Conservation (phyloP, 345 rosid species). For the Fremontodendron californicum region DNA sequence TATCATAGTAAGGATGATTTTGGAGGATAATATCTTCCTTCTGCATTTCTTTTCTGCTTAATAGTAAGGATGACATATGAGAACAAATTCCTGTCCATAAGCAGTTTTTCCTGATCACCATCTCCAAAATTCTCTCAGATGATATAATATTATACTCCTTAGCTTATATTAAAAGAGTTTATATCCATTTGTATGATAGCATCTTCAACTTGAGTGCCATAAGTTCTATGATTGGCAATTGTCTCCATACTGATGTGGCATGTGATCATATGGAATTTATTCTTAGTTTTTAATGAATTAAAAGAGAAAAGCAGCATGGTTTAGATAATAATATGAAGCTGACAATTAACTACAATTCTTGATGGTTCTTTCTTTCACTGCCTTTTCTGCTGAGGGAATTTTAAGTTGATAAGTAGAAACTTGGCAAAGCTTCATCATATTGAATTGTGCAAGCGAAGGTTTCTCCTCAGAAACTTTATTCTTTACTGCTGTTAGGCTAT, state of each 20-base stretch:
- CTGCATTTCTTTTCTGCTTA: not conserved
- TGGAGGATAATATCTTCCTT: not conserved
- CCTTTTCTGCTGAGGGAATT: not conserved
- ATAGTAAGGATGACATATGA: not conserved
- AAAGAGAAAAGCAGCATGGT: not conserved
- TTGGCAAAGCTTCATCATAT: not conserved
- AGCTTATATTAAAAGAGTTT: not conserved
- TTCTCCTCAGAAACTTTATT: not conserved
- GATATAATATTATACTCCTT: not conserved
- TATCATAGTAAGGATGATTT: not conserved
- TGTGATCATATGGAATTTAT: constrained; percentile 11
- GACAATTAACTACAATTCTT: not conserved
- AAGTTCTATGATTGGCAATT: constrained; percentile 12
- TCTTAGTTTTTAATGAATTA: not conserved
- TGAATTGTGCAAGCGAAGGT: not conserved
- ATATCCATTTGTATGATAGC: constrained; percentile 8
- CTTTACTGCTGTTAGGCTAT: not conserved
- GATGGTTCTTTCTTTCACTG: not conserved
- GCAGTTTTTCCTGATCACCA: not conserved
- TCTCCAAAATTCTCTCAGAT: not conserved
- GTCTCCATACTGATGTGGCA: constrained; percentile 11
- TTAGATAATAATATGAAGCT: not conserved
- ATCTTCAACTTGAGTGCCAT: constrained; percentile 5
- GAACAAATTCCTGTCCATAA: not conserved
- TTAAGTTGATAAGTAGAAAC: not conserved